Evolutionary conservation across 1,139 yeast genomes (phyloP), one percentile per base, ranked within the genome.

Genomic region (Suhomyces yuchorum): DNA sequence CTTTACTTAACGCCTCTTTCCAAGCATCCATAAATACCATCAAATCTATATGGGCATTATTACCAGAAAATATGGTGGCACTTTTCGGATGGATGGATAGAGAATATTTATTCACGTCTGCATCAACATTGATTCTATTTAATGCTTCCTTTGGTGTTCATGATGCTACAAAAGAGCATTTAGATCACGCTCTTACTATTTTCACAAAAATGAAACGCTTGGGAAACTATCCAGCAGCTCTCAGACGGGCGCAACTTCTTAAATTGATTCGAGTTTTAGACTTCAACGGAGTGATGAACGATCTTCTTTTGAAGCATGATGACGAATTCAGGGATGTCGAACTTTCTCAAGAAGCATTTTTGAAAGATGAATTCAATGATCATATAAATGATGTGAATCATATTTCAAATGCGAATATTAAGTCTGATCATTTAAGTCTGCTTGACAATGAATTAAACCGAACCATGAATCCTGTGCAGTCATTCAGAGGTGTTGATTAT

Each of bases 81-180:
- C 67, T 87, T 37, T 88, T 87, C 69, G 96, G 96, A 1, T 88
- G 91, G 75, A 86, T 88, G 90, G 96, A 89, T 62, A 72, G 96
- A 57, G 96, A 89, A 60, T 88, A 88, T 62, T 69, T 87, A 26
- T 88, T 87, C 63, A 86, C 93, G 0, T 82, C 96, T 0, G 85
- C 95, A 1, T 87, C 91, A 5, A 88, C 96, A 0, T 69, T 88
- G 46, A 81, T 87, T 12, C 68, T 88, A 33, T 87, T 86, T 62
- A 87, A 85, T 61, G 86, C 91, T 0, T 87, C 96, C 0, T 88
- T 88, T 68, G 96, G 96, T 8, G 86, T 87, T 6, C 89, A 87
- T 60, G 89, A 84, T 32, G 88, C 88, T 15, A 87, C 95, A 0
- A 75, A 77, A 46, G 82, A 78, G 36, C 90, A 86, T 58, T 69